Percentiles rank a stretch among this genome's conserved stretches.
These are phyloP conservation scores for Penicillium sp. DNA, from an alignment of 2,329 filamentous ascomycete species.

Conservation along the genomic window DNA sequence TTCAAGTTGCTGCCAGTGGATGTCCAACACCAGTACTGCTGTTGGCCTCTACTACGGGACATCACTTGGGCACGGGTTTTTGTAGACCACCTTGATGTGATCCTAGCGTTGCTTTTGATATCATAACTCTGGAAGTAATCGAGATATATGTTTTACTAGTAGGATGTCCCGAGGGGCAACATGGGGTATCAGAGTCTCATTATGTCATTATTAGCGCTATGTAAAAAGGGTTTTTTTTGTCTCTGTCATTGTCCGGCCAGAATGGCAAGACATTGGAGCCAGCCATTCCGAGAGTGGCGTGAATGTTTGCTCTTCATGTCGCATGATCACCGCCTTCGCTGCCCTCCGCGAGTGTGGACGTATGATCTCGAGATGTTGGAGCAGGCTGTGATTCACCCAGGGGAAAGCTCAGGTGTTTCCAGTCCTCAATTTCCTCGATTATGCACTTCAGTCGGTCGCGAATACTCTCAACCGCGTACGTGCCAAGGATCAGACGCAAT, in stretches of 20 bases:
- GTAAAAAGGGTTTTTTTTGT: too few relatives aligned
- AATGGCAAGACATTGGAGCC: too few relatives aligned
- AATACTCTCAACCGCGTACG: slow-evolving; percentile 94
- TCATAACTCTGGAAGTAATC: too few relatives aligned
- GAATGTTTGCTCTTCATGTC: not conserved
- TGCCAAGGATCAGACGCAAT: slow-evolving; percentile 81
- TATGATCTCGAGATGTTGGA: slow-evolving; percentile 7
- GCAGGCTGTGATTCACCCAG: slow-evolving; percentile 37
- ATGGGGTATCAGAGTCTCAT: not conserved
- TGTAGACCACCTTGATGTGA: too few relatives aligned
- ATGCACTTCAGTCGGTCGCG: slow-evolving; percentile 85
- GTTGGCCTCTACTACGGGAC: too few relatives aligned
- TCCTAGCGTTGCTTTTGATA: too few relatives aligned
- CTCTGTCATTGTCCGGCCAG: not conserved
- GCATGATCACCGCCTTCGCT: slow-evolving; percentile 13
- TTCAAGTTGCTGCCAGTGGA: too few relatives aligned
- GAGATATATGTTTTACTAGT: not conserved
- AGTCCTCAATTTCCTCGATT: slow-evolving; percentile 93
- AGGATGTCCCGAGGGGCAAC: too few relatives aligned
- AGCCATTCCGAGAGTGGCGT: too few relatives aligned
- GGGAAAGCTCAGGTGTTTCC: slow-evolving; percentile 81
- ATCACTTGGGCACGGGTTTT: too few relatives aligned
- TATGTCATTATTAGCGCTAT: not conserved
- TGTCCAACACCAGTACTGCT: too few relatives aligned
- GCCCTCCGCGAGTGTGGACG: slow-evolving; percentile 9